These are phyloP conservation scores for Heterobasidion annosum DNA, from an alignment of 1,284 basidiomycete species.

Conservation along the genomic window DNA sequence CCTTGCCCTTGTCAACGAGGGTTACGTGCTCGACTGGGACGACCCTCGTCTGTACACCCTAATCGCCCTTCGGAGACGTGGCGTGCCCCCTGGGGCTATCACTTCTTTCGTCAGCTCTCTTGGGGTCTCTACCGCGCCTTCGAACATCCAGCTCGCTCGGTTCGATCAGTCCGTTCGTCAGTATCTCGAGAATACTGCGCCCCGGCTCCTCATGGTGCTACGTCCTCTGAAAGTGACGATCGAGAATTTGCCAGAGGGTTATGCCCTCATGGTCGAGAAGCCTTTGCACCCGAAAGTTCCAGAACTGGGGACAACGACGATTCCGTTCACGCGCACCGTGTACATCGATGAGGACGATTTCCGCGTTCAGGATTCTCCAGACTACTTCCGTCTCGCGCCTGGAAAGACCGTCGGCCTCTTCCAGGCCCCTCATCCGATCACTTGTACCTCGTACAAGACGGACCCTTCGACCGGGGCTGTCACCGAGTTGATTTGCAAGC, in stretches of 20 bases:
- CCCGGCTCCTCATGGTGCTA: slow-evolving; percentile 90
- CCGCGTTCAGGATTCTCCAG: slow-evolving; percentile 82
- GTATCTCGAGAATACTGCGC: slow-evolving; percentile 85
- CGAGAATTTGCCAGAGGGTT: slow-evolving; percentile 88
- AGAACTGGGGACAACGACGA: slow-evolving; percentile 72
- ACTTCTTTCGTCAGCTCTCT: slow-evolving; percentile 88
- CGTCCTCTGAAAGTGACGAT: slow-evolving; percentile 87
- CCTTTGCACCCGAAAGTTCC: slow-evolving; percentile 94
- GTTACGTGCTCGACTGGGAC: slow-evolving; percentile 90
- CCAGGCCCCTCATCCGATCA: slow-evolving; percentile 92
- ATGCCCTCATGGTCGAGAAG: slow-evolving; percentile 79
- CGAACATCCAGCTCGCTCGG: slow-evolving; percentile 82
- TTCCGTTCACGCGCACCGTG: slow-evolving; percentile 85
- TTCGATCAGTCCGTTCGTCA: slow-evolving; percentile 89
- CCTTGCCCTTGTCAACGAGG: slow-evolving; percentile 78
- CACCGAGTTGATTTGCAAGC: slow-evolving; percentile 69
- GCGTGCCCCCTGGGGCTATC: slow-evolving; percentile 94
- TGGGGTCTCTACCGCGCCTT: slow-evolving; percentile 83
- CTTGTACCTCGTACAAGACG: slow-evolving; percentile 82
- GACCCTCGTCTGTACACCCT: slow-evolving; percentile 98
- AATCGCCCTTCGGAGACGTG: slow-evolving; percentile 89
- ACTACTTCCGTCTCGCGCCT: slow-evolving; percentile 97
- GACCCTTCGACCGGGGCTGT: slow-evolving; percentile 68
- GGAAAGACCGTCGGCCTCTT: slow-evolving; percentile 97
- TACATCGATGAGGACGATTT: slow-evolving; percentile 97